A percentile compares a stretch with the other conserved stretches of the same genome.
phyloP scores from a whole-genome alignment of 2,329 filamentous ascomycete species.

The Pseudogymnoascus sp. region DNA sequence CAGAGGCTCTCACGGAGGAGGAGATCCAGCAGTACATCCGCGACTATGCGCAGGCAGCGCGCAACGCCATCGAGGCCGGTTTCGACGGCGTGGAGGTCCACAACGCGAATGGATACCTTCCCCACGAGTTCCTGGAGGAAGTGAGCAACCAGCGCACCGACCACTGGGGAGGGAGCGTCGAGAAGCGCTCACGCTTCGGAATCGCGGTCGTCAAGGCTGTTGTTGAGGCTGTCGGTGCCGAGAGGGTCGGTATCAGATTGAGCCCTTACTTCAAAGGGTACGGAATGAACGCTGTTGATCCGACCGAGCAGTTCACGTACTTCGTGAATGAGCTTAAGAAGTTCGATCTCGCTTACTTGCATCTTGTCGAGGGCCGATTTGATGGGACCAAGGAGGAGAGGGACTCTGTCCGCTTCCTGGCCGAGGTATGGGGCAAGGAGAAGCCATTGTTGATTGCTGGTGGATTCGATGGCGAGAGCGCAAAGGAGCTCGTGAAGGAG shows the following conservation, averaged over 20 bases:
- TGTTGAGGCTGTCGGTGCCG: slow-evolving; percentile 41
- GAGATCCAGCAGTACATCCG: slow-evolving; percentile 33
- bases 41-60: slow-evolving; percentile 33
- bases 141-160: slow-evolving; percentile 48
- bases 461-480: slow-evolving; percentile 36
- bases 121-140: slow-evolving; percentile 51
- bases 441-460: slow-evolving; percentile 45
- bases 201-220: slow-evolving; percentile 48
- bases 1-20: slow-evolving; percentile 32
- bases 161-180: slow-evolving; percentile 41
- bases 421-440: slow-evolving; percentile 37
- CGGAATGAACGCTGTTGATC: slow-evolving; percentile 36
- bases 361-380: slow-evolving; percentile 46
- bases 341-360: slow-evolving; percentile 42
- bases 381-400: slow-evolving; percentile 35
- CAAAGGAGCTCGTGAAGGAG: slow-evolving; percentile 30
- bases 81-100: slow-evolving; percentile 47
- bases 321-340: slow-evolving; percentile 36
- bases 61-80: slow-evolving; percentile 43
- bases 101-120: slow-evolving; percentile 43
- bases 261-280: slow-evolving; percentile 59
- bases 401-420: slow-evolving; percentile 29
- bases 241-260: slow-evolving; percentile 49
- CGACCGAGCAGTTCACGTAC: slow-evolving; percentile 38
- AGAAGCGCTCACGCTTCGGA: slow-evolving; percentile 43